These are phyloP conservation scores for Wallemia mellicola DNA, from an alignment of 1,284 basidiomycete genomes.

Conservation along the genomic window DNA sequence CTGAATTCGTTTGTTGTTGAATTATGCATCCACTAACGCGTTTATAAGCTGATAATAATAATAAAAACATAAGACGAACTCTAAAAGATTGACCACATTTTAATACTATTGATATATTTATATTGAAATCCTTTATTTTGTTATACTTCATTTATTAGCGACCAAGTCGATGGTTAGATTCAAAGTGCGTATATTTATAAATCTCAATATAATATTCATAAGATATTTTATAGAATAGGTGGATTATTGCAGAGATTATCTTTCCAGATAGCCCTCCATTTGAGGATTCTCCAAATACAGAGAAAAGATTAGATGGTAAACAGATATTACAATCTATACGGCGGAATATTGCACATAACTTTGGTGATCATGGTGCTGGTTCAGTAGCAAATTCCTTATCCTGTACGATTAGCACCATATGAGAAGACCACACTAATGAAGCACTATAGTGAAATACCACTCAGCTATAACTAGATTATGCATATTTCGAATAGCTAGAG, in stretches of 20 bases:
- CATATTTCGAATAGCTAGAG: constrained; percentile 13
- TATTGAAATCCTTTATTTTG: constrained; percentile 47
- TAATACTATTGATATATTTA: constrained; percentile 25
- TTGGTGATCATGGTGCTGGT: neutral
- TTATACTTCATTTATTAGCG: constrained; percentile 22
- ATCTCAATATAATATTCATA: neutral
- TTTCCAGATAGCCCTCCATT: neutral
- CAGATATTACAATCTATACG: neutral
- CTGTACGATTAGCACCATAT: neutral
- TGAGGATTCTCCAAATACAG: neutral
- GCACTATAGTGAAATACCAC: constrained; percentile 13
- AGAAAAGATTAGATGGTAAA: neutral
- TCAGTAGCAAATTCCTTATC: neutral
- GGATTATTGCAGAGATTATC: neutral
- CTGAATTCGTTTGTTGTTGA: constrained; percentile 30
- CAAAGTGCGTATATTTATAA: neutral
- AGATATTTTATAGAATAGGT: neutral
- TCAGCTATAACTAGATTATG: constrained; percentile 14
- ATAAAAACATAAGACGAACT: constrained; percentile 23
- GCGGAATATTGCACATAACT: neutral
- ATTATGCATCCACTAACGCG: constrained; percentile 3
- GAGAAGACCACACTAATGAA: neutral
- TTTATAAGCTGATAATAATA: constrained; percentile 2
- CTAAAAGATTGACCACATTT: constrained; percentile 55
- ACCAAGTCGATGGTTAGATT: neutral